Base-by-base conservation (phyloP, 75 land plant species). In the Gnetum montanum region DNA sequence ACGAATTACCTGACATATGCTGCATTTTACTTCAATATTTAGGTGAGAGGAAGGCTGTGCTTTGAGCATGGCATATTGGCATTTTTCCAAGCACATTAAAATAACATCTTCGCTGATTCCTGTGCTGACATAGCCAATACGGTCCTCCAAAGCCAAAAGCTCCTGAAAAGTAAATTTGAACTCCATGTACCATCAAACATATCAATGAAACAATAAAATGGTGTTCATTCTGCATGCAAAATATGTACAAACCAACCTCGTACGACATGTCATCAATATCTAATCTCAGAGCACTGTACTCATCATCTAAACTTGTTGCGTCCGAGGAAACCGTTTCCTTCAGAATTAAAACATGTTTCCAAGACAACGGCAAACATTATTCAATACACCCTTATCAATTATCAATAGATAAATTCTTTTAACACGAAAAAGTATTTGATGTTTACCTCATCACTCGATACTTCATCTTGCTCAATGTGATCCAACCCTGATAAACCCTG, bases 211-310 rank as follows among this genome's bases (percentile, higher is more conserved):
- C n/a, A n/a, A n/a, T n/a, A n/a, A n/a, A n/a, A n/a, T n/a, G n/a
- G n/a, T n/a, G n/a, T n/a, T n/a, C n/a, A n/a, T n/a, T n/a, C n/a
- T 34, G n/a, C 12, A 26, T 18, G 30, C 46, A 54, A 30, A 40
- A 40, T 1, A 15, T 34, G 24, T 4, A 49, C 11, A 12, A 23
- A 20, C 54, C 24, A 54, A 83, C 86, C 81, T 83, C 86, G 60
- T 83, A 83, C 19, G 81, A 68, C 86, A 83, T 83, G 65, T 75
- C 65, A 49, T 83, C 86, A 34, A 83, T 77, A 54, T 83, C 81
- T 65, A 78, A 28, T 5, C 81, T 65, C 81, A 77, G 57, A 58
- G 70, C 78, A 48, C 72, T 58, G 68, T 83, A 75, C 8, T 69
- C 70, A 66, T 83, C 86, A 65, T 40, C 16, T 16, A 40, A 4